Evolutionary conservation across 805 yeast species (phyloP), one percentile per base, ranked within the genome.

Genomic region (Teunomyces stri): DNA sequence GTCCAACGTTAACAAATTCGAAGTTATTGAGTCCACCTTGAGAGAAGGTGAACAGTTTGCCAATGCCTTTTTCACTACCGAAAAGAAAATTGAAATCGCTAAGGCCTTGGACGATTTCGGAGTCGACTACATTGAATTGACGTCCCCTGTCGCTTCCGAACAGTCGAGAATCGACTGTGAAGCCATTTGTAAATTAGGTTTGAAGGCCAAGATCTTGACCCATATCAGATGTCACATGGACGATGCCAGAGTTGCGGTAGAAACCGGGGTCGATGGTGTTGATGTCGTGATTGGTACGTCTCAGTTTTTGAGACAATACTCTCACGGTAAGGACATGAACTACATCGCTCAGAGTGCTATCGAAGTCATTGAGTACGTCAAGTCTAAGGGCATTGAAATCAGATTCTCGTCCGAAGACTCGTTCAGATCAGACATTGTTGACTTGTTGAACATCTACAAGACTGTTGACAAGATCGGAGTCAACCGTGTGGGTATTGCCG

Each of bases 31-130:
- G 57, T 75, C 82, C 25, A 79, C 84, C 18, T 68, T 79, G 47
- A 77, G 84, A 75, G 84, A 79, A 61, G 84, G 84, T 59, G 84
- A 79, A 62, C 84, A 79, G 61, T 79, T 79, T 54, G 84, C 84
- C 57, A 79, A 79, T 55, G 78, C 84, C n/a, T 79, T 79, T 54
- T 79, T 79, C 68, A 70, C 76, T 42, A 68, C 81, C 37, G 83
- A 79, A 47, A 78, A 70, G 64, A 79, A 79, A 64, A 70, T 79
- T 40, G 78, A 78, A 61, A 79, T 79, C 35, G 84, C 84, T 51
- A 79, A 76, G 63, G 84, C 84, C 40, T 64, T 79, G 53, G 83
- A 78, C 55, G 84, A 79, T 45, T 79, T 79, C 55, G 84, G 84
- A 28, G 83, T 79, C 28, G 84, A 79, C 59, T 79, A 79, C 63